Percentiles rank a stretch among this genome's conserved stretches.
Conservation (phyloP, 495 filamentous ascomycete species). For the Aspergillus sclerotiicarbonarius region DNA sequence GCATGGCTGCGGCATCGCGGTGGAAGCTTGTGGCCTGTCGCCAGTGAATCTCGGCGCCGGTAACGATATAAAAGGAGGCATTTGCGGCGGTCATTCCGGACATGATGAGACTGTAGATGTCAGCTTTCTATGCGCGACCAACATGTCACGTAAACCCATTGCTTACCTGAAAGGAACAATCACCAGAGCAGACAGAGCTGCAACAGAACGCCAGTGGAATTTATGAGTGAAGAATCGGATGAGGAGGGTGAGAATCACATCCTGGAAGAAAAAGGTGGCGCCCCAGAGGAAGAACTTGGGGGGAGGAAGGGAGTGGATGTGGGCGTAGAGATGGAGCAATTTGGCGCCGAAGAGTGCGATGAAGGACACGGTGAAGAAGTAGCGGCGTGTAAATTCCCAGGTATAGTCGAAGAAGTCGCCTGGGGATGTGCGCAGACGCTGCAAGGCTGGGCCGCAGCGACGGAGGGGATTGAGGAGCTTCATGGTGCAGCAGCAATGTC, state of each 20-base stretch:
- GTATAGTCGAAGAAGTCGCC: slow-evolving; percentile 25
- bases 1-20: slow-evolving; percentile 34
- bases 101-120: slow-evolving; percentile 27
- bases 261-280: slow-evolving; percentile 39
- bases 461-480: slow-evolving; percentile 9
- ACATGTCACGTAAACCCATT: background rate
- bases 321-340: slow-evolving; percentile 37
- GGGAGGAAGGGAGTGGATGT: slow-evolving; percentile 32
- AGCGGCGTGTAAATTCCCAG: slow-evolving; percentile 36
- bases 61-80: slow-evolving; percentile 35
- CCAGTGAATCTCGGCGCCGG: slow-evolving; percentile 43
- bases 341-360: slow-evolving; percentile 35
- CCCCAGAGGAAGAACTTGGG: slow-evolving; percentile 35
- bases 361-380: slow-evolving; percentile 36
- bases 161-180: slow-evolving; percentile 38
- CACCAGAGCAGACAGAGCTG: slow-evolving; percentile 21
- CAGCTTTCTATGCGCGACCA: background rate
- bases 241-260: slow-evolving; percentile 35
- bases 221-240: slow-evolving; percentile 29
- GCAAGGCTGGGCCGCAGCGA: slow-evolving; percentile 2
- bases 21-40: slow-evolving; percentile 34
- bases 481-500: background rate
- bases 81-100: slow-evolving; percentile 39
- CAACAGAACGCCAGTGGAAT: slow-evolving; percentile 23
- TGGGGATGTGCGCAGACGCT: slow-evolving; percentile 20